These are phyloP conservation scores for Hibiscus mutabilis DNA, from an alignment of 345 rosid genomes.

Conservation along the genomic window DNA sequence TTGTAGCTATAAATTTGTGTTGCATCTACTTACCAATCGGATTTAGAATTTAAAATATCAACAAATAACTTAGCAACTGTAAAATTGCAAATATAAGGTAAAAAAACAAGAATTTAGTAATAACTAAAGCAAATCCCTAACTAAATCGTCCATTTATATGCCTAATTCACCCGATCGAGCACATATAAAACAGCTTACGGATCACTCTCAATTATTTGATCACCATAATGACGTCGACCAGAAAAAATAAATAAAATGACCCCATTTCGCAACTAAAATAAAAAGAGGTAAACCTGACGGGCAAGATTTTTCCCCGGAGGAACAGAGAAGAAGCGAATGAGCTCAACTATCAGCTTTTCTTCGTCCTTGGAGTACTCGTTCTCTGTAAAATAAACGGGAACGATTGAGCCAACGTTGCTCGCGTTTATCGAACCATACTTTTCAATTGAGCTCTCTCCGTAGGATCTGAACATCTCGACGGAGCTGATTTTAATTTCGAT, in stretches of 20 bases:
- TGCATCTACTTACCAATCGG: not conserved
- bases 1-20: not conserved
- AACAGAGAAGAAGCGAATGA: slow-evolving; percentile 57
- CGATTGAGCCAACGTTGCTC: slow-evolving; percentile 31
- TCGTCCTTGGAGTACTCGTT: slow-evolving; percentile 48
- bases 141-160: not conserved
- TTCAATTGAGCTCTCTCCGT: slow-evolving; percentile 19
- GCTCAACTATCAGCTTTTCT: slow-evolving; percentile 43
- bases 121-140: not conserved
- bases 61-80: not conserved
- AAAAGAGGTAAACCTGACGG: slow-evolving; percentile 47
- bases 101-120: not conserved
- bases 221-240: not conserved
- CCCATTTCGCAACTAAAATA: not conserved
- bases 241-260: not conserved
- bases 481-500: not conserved
- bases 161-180: not conserved
- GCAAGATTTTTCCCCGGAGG: slow-evolving; percentile 42
- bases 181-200: not conserved
- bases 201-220: not conserved
- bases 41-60: not conserved
- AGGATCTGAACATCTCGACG: slow-evolving; percentile 30
- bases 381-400: slow-evolving; percentile 53
- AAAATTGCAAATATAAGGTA: not conserved
- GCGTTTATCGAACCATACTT: slow-evolving; percentile 24